Evolutionary conservation across 164 flowering plant species (phyloP), one percentile per base, ranked within the genome.

Genomic region (Nymphaea colorata): DNA sequence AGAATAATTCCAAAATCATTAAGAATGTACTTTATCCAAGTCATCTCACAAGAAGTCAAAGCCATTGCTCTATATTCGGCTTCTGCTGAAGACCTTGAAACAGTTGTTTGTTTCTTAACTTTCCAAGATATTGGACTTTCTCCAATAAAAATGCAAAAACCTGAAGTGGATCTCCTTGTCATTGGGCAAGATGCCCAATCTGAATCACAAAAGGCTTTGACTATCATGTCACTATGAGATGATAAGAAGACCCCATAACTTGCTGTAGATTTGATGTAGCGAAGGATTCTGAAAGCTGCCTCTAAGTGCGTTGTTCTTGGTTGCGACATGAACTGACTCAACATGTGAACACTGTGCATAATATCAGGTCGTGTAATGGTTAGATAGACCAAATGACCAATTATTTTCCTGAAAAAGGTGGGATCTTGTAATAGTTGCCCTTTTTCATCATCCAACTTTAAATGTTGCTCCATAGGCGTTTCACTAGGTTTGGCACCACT

Each of bases 111-210:
- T 42, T 65, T 65, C 67, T 65, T 65, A 65, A 36, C 7, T n/a
- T 65, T 65, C 67, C 4, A 42, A 65, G 47, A 65, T 25, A 65
- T 65, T 8, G 51, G 67, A 44, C 11, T 17, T 12, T 43, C n/a
- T 42, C 67, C 67, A 25, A 65, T 11, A 0, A 65, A 17, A 36
- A 53, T n/a, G 6, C 36, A 17, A 44, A 5, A 65, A 18, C 53
- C 67, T 11, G 4, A 7, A 15, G 43, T 65, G 55, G 67, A 65
- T 17, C 42, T 15, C 7, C 67, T 15, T 12, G 67, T 11, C 67
- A 17, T 43, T 18, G 55, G 41, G 17, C 4, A 65, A 17, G 18
- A 42, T 4, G 67, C 67, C 67, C 67, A 64, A 65, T 65, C 67
- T 11, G 4, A 65, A 42, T 43, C 67, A 65, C 53, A 44, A 65